Percentiles rank a stretch among this genome's conserved stretches.
Conservation (phyloP, 768 basidiomycete genomes). For the Tricholoma sp. region DNA sequence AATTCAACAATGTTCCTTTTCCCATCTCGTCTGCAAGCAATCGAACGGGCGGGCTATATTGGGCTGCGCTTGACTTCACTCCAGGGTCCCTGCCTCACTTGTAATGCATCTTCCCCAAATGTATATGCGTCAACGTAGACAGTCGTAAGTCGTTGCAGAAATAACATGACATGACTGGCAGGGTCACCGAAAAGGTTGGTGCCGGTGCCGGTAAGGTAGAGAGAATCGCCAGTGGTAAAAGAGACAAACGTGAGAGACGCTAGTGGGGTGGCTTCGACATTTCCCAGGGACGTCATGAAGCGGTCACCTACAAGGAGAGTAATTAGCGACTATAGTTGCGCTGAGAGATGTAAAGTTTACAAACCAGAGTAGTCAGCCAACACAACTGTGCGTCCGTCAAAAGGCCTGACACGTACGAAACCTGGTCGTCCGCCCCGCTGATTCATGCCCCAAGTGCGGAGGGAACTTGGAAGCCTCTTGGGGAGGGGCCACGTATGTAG, state of each 20-base stretch:
- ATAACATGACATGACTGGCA: constrained; percentile 50
- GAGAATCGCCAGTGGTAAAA: constrained; percentile 48
- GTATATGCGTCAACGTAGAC: constrained; percentile 47
- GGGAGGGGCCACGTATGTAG: constrained; percentile 37
- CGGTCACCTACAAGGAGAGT: constrained; percentile 54
- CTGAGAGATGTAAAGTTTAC: no score
- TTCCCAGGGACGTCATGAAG: constrained; percentile 59
- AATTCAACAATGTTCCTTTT: constrained; percentile 22
- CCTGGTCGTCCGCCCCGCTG: constrained; percentile 59
- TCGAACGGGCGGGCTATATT: constrained; percentile 55
- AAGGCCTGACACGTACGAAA: constrained; percentile 53
- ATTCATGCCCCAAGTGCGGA: constrained; percentile 59
- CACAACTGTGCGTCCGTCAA: constrained; percentile 48
- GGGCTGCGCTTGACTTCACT: constrained; percentile 31
- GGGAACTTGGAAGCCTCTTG: constrained; percentile 38
- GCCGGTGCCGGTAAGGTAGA: constrained; percentile 60
- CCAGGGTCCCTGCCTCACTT: constrained; percentile 37
- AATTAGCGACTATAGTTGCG: background rate
- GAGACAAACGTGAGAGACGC: constrained; percentile 55
- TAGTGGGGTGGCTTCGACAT: constrained; percentile 50
- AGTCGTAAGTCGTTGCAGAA: constrained; percentile 45
- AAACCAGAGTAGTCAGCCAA: constrained; percentile 58
- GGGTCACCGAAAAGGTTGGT: constrained; percentile 41
- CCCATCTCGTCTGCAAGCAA: constrained; percentile 44
- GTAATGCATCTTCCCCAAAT: constrained; percentile 49